Conservation (phyloP, 192 early-diverging fungal genomes). For the Phycomyces nitens region DNA sequence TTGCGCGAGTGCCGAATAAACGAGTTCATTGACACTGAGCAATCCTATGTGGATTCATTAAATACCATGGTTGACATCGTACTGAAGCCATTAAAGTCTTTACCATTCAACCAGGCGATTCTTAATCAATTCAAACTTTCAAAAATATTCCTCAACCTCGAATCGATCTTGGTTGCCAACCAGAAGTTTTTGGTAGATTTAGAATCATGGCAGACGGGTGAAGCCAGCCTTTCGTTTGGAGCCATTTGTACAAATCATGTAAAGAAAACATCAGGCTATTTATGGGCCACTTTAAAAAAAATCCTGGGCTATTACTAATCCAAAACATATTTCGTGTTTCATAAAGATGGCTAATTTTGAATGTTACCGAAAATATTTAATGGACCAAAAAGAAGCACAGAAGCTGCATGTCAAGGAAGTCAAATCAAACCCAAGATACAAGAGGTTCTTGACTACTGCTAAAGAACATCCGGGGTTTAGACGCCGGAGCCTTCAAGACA, state of each 20-base stretch:
- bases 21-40: slow-evolving; percentile 59
- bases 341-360: slow-evolving; percentile 56
- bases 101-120: slow-evolving; percentile 45
- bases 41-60: slow-evolving; percentile 59
- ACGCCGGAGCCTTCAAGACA: slow-evolving; percentile 44
- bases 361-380: slow-evolving; percentile 61
- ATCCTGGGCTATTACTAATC: not conserved
- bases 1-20: slow-evolving; percentile 50
- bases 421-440: slow-evolving; percentile 48
- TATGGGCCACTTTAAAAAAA: not conserved
- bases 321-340: slow-evolving; percentile 16
- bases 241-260: slow-evolving; percentile 37
- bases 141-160: slow-evolving; percentile 62
- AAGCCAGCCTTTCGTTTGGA: slow-evolving; percentile 37
- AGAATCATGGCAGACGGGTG: slow-evolving; percentile 31
- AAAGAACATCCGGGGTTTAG: slow-evolving; percentile 56
- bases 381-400: slow-evolving; percentile 58
- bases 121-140: slow-evolving; percentile 55
- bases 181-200: slow-evolving; percentile 53
- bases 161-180: slow-evolving; percentile 52
- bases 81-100: slow-evolving; percentile 50
- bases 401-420: slow-evolving; percentile 49
- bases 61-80: slow-evolving; percentile 51
- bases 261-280: not conserved
- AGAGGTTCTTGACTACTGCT: slow-evolving; percentile 47